Evolutionary conservation across 805 yeast species (phyloP).

Genomic region (Yamadazyma insecticola): DNA sequence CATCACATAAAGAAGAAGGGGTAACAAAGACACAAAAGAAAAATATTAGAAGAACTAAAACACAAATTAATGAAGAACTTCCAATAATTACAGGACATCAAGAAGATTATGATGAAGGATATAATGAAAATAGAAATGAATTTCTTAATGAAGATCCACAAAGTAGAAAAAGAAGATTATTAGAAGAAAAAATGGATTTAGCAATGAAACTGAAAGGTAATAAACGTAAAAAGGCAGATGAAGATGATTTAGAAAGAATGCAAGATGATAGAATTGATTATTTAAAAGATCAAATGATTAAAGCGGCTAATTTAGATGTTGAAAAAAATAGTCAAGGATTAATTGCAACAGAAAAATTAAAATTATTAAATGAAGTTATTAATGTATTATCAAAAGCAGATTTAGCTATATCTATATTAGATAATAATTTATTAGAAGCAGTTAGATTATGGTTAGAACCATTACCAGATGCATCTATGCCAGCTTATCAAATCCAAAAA

Average conservation of each 20-base stretch:
- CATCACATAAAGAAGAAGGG: slow-evolving; percentile 17
- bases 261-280: slow-evolving; percentile 86
- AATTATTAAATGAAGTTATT: slow-evolving; percentile 73
- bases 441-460: slow-evolving; percentile 98
- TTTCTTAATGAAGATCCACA: slow-evolving; percentile 31
- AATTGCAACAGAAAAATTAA: slow-evolving; percentile 74
- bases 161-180: slow-evolving; percentile 56
- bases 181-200: slow-evolving; percentile 78
- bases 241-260: slow-evolving; percentile 91
- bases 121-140: slow-evolving; percentile 13
- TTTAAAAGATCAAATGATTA: slow-evolving; percentile 84
- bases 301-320: slow-evolving; percentile 74
- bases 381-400: slow-evolving; percentile 74
- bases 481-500: slow-evolving; percentile 95
- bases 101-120: slow-evolving; percentile 6
- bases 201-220: slow-evolving; percentile 63
- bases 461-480: slow-evolving; percentile 93
- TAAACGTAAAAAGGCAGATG: slow-evolving; percentile 68
- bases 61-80: slow-evolving; percentile 5
- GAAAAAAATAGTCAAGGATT: slow-evolving; percentile 55
- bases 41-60: slow-evolving; percentile 18
- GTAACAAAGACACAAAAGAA: slow-evolving; percentile 17
- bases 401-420: slow-evolving; percentile 87
- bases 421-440: slow-evolving; percentile 88
- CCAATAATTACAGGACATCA: neutral